Evolutionary conservation across 441 rosid species (phyloP), one percentile per base, ranked within the genome.

Genomic region (Isatis lusitanica): DNA sequence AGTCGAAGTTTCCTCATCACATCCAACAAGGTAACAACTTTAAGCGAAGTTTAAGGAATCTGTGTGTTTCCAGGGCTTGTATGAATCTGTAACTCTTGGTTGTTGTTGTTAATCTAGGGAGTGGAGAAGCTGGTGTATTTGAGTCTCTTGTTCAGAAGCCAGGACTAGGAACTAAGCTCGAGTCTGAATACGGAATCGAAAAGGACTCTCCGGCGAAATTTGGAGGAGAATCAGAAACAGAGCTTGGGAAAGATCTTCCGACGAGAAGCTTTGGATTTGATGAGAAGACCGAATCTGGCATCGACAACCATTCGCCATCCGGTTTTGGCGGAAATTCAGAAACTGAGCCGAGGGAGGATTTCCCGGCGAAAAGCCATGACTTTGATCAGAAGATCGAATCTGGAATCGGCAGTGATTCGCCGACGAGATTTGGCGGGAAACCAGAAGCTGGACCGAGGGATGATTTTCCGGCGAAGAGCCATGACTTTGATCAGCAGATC

Each of bases 1-100:
- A 80, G 73, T 47, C 88, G 35, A 88, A 89, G 62, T 84, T 63
- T 65, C 40, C 78, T 0, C 90, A 84, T 70, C 86, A 88, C 18
- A 73, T 76, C 3, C 74, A 70, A 36, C 9, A 75, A 44, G 94
- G 92, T 83, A 74, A 65, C 16, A 50, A 30, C 33, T 44, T 68
- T 46, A n/a, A 18, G 43, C 1, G n/a, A 4, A 15, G 12, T 4
- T 46, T 26, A 26, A 1, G 21, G 15, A 44, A 13, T 26, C 4
- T 16, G 48, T 5, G 12, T 24, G 12, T 24, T 57, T 73, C 17
- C 9, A 1, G 36, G 26, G 15, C 57, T 58, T 28, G n/a, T 47
- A 52, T 51, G 62, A 21, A 52, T 21, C 4, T 69, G 31, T 58
- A 44, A 55, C 13, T 17, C 3, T 52, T 35, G 39, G 52, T 2